Base-by-base conservation (phyloP, 208 protist genomes). In the Wallacemonas rigidus region DNA sequence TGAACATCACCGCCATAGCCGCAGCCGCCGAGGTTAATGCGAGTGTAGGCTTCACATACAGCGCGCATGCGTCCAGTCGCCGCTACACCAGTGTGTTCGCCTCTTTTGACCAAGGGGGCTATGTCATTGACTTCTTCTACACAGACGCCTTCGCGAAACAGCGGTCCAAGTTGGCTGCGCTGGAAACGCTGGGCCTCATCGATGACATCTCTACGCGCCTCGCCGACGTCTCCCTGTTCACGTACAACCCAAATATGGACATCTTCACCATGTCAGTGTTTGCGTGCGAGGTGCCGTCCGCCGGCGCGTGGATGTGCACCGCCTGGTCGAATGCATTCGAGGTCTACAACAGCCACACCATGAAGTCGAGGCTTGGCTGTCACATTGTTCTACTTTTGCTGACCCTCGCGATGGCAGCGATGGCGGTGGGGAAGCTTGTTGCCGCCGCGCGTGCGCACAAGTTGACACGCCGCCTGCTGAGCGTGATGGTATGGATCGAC, bases 201-300 rank as follows among this genome's bases (percentile, higher is more conserved):
- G 79, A 84, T 47, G 73, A 84, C 45, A 44, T 72, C 54, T 54
- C 63, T 38, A 84, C 79, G 26, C 72, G 79, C 12, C 62, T 80
- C 6, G 77, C 75, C 12, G 61, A 63, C 38, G 47, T 78, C n/a
- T 9, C 54, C 8, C 14, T 82, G 48, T 82, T 68, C 65, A 41
- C 71, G n/a, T 85, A 82, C 77, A 82, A 74, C 63, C 76, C 77
- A 8, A 67, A 70, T 56, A 55, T 67, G 50, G 73, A 81, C 53
- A 44, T 71, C 14, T 82, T 85, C 60, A 17, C 80, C 36, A 4
- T n/a, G 0, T 36, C 58, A 2, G 35, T 62, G 15, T 72, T 71
- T 41, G 9, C 54, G 26, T 36, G 41, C 45, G 80, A 85, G 45
- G 65, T 70, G 17, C 53, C 68, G 3, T 43, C 69, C 39, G 69